phyloP scores from a whole-genome alignment of 768 basidiomycete genomes.

The Filobasidium wieringae region DNA sequence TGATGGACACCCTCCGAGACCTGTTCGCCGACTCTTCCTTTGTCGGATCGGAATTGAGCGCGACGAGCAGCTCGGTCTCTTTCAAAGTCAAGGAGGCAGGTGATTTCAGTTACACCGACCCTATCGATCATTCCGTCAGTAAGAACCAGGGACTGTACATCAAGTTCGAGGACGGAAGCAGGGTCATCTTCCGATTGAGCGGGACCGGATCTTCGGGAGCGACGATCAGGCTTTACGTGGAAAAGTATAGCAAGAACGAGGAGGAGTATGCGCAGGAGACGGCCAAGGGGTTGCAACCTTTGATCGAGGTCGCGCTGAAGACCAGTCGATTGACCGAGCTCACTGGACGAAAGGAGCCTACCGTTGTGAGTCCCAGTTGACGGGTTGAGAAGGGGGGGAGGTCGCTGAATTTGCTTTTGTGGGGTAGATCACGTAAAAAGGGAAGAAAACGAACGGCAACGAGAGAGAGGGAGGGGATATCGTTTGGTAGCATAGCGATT shows the following conservation, averaged over 20 bases:
- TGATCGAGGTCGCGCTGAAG: slow-evolving; percentile 88
- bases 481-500: too few species aligned
- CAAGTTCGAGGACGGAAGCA: slow-evolving; percentile 76
- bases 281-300: slow-evolving; percentile 77
- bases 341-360: slow-evolving; percentile 77
- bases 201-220: slow-evolving; percentile 95
- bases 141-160: slow-evolving; percentile 94
- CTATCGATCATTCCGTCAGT: slow-evolving; percentile 87
- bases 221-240: slow-evolving; percentile 90
- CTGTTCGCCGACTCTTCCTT: slow-evolving; percentile 54
- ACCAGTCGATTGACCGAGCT: slow-evolving; percentile 74
- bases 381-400: too few species aligned
- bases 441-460: too few species aligned
- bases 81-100: slow-evolving; percentile 68
- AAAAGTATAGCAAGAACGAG: slow-evolving; percentile 55
- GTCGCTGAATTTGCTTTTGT: too few species aligned
- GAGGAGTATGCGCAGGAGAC: slow-evolving; percentile 46
- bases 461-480: too few species aligned
- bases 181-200: slow-evolving; percentile 89
- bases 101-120: slow-evolving; percentile 94
- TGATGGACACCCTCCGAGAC: slow-evolving; percentile 66
- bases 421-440: too few species aligned
- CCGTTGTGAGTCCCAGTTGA: slow-evolving; percentile 75
- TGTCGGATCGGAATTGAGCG: slow-evolving; percentile 54
- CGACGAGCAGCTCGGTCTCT: slow-evolving; percentile 51